A percentile compares a stretch with the other conserved stretches of the same genome.
phyloP scores from a whole-genome alignment of 257 asterid species.

The Cinchona pubescens region DNA sequence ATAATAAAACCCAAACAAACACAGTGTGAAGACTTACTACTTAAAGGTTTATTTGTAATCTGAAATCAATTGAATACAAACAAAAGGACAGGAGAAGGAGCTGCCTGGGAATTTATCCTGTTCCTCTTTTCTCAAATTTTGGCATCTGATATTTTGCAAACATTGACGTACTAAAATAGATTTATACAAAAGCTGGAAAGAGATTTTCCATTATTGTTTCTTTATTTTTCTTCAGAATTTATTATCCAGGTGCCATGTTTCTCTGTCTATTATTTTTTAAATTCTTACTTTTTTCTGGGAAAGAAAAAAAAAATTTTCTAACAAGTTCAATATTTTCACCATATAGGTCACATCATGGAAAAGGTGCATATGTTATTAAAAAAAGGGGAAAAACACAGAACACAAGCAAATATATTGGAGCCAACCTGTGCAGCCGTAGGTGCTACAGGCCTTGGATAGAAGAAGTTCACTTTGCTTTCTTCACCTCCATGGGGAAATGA shows the following conservation, averaged over 20 bases:
- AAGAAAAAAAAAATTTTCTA: too few species aligned
- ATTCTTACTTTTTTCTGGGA: neutral
- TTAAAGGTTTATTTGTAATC: neutral
- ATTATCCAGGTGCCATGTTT: neutral
- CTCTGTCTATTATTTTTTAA: neutral
- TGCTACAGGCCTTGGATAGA: constrained; percentile 95
- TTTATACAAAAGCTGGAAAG: neutral
- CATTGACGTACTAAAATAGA: neutral
- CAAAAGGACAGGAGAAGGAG: neutral
- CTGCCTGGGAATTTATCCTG: neutral
- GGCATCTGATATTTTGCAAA: neutral
- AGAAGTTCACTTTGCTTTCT: constrained; percentile 72
- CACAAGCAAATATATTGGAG: constrained; percentile 13
- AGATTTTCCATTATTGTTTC: neutral
- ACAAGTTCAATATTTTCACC: neutral
- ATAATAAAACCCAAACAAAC: neutral
- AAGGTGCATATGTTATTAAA: neutral
- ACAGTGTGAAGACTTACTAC: neutral
- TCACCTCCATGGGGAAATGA: constrained; percentile 75
- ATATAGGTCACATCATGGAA: neutral
- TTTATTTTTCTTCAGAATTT: neutral
- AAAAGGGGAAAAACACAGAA: constrained; percentile 4
- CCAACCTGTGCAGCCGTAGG: constrained; percentile 97
- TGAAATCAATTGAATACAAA: neutral
- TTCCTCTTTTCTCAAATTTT: neutral